phyloP scores from a whole-genome alignment of 805 yeast species.

The Alloascoidea africana region DNA sequence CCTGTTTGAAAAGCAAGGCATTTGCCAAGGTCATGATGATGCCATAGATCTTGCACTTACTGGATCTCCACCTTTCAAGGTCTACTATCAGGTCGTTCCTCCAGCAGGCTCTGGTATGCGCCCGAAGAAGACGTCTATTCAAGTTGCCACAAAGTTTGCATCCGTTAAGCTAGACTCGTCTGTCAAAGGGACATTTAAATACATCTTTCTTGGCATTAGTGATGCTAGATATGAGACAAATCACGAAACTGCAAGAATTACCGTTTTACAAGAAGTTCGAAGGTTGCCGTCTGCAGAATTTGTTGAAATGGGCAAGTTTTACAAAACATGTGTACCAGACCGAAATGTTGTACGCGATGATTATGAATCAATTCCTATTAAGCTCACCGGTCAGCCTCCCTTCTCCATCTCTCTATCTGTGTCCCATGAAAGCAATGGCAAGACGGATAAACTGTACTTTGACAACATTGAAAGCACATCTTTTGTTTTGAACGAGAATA shows the following conservation, averaged over 20 bases:
- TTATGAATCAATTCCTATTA: conserved; percentile 34
- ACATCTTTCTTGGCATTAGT: conserved; percentile 42
- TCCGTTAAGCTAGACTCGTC: conserved; percentile 26
- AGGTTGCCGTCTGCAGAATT: conserved; percentile 48
- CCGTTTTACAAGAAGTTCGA: conserved; percentile 36
- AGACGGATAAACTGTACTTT: conserved; percentile 29
- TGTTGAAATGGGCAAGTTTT: conserved; percentile 26
- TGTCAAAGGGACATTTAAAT: conserved; percentile 45
- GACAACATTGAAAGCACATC: conserved; percentile 23
- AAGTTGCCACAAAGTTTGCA: conserved; percentile 37
- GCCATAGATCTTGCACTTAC: conserved; percentile 3
- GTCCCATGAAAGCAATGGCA: conserved; percentile 44
- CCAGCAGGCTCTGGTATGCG: conserved; percentile 15
- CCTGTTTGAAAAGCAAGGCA: background rate
- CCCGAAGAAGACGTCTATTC: conserved; percentile 21
- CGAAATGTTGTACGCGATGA: conserved; percentile 22
- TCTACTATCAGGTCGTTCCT: conserved; percentile 9
- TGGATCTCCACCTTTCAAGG: conserved; percentile 13
- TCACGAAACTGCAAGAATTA: conserved; percentile 20
- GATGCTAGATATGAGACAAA: conserved; percentile 45
- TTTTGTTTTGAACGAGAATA: conserved; percentile 22
- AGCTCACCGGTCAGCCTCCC: conserved; percentile 46
- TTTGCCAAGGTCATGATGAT: conserved; percentile 1
- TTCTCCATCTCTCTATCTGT: conserved; percentile 41
- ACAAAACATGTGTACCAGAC: conserved; percentile 30